Percentiles rank a stretch among this genome's conserved stretches.
These are phyloP conservation scores for Tolypocladium tropicale DNA, from an alignment of 2,329 filamentous ascomycete genomes.

Conservation along the genomic window DNA sequence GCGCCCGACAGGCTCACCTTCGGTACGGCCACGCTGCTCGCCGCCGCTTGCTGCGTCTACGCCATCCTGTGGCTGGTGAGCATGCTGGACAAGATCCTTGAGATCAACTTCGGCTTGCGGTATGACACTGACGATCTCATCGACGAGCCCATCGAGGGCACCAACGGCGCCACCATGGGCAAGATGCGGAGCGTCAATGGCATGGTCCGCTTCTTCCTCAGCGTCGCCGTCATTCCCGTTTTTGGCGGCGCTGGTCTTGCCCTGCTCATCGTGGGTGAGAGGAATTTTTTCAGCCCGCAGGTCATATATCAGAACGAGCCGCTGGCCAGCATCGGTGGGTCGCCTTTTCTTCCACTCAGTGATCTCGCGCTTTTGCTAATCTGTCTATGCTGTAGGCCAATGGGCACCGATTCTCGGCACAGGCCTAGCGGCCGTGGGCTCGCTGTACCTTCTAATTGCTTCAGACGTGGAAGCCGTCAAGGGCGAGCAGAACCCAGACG, in stretches of 20 bases:
- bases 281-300: slow-evolving; percentile 50
- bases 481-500: slow-evolving; percentile 9
- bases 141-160: slow-evolving; percentile 37
- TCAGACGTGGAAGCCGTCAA: slow-evolving; percentile 10
- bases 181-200: slow-evolving; percentile 46
- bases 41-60: slow-evolving; percentile 55
- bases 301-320: slow-evolving; percentile 52
- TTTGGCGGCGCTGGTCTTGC: slow-evolving; percentile 48
- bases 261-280: slow-evolving; percentile 51
- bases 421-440: slow-evolving; percentile 45
- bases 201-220: slow-evolving; percentile 41
- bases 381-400: slow-evolving; percentile 34
- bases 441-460: slow-evolving; percentile 40
- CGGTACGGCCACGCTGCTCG: slow-evolving; percentile 47
- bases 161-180: slow-evolving; percentile 41
- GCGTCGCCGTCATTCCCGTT: slow-evolving; percentile 45
- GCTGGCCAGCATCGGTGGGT: slow-evolving; percentile 45
- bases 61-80: slow-evolving; percentile 50
- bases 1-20: slow-evolving; percentile 45
- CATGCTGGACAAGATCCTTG: slow-evolving; percentile 54
- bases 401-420: slow-evolving; percentile 52
- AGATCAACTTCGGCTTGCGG: slow-evolving; percentile 41
- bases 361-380: background rate
- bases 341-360: background rate
- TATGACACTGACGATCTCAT: slow-evolving; percentile 12